Evolutionary conservation across 2,329 filamentous ascomycete species (phyloP), one percentile per base, ranked within the genome.

Genomic region (Aspergillus quadricinctus): DNA sequence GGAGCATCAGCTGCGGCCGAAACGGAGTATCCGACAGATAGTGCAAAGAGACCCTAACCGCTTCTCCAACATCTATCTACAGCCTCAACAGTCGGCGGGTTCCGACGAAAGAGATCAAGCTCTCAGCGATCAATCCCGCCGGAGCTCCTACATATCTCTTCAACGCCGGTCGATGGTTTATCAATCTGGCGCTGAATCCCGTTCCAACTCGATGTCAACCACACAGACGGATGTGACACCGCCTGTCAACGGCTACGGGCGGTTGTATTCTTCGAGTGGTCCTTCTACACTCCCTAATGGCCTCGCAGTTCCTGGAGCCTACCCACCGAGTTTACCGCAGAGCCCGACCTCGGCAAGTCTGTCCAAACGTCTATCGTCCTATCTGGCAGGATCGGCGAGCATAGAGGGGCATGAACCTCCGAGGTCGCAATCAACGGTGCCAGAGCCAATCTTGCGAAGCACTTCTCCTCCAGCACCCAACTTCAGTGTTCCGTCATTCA

Each of bases 401-500:
- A 28, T 50, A 2, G 69, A 71, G 21, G 50, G 53, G n/a, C n/a
- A 60, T 27, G 55, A 68, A 6, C 48, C 56, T 25, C 57, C 58
- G 31, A 57, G 60, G 21, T 58, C 64, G 28, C 64, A 65, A 31
- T 62, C 70, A 17, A 63, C 57, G 21, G 50, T 66, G 6, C 65
- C 66, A 4, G 69, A 72, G 17, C 52, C 62, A 8, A 52, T 66
- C 7, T 49, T 61, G 28, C 67, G 69, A 49, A 66, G 69, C 52
- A 56, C 66, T n/a, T 71, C 73, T 0, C 69, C 71, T 3, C 66
- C 72, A 25, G 67, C 73, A 3, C 74, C 73, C 3, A 77, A 77
- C 53, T 76, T 76, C 50, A 76, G 75, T 55, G 69, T 76, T 17
- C 74, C 74, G 3, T 69, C 68, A 1, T 75, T 75, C 53, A 76